Percentiles rank a stretch among this genome's conserved stretches.
Evolutionary conservation across 2,329 filamentous ascomycete species (phyloP).

Genomic region (Penicillium sp.): DNA sequence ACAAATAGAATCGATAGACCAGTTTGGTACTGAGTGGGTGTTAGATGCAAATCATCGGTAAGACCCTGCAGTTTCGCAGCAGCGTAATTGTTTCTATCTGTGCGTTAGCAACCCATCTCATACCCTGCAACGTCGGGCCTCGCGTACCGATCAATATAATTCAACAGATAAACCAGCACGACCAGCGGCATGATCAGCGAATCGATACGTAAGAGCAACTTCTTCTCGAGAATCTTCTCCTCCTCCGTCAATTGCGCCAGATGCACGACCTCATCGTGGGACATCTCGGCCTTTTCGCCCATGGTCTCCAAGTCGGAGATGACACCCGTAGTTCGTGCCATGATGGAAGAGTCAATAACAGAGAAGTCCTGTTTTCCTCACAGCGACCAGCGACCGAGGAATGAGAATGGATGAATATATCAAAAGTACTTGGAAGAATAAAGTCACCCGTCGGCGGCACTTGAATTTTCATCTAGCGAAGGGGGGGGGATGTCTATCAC

Average conservation of each 20-base stretch:
- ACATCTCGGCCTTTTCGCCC: constrained; percentile 26
- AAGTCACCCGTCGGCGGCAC: background rate
- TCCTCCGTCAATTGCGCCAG: constrained; percentile 30
- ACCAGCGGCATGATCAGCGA: constrained; percentile 45
- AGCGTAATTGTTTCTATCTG: constrained; percentile 51
- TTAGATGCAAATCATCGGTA: constrained; percentile 42
- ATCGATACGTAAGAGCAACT: constrained; percentile 44
- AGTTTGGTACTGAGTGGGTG: constrained; percentile 44
- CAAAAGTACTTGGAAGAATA: background rate
- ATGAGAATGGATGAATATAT: background rate
- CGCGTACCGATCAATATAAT: constrained; percentile 47
- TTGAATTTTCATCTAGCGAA: background rate
- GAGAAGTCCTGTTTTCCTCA: background rate
- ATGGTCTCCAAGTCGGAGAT: constrained; percentile 25
- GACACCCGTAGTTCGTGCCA: constrained; percentile 2
- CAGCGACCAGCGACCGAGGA: background rate
- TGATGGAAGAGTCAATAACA: background rate
- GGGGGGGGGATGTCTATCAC: background rate
- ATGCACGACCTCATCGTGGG: constrained; percentile 29
- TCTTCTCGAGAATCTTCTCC: constrained; percentile 43
- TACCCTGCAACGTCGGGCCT: background rate
- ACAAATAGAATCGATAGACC: constrained; percentile 51
- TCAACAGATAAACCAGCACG: constrained; percentile 47
- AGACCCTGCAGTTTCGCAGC: constrained; percentile 51
- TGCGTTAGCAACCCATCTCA: background rate